These are phyloP conservation scores for Coemansia sp. DNA, from an alignment of 192 early-diverging fungal genomes.

Conservation along the genomic window DNA sequence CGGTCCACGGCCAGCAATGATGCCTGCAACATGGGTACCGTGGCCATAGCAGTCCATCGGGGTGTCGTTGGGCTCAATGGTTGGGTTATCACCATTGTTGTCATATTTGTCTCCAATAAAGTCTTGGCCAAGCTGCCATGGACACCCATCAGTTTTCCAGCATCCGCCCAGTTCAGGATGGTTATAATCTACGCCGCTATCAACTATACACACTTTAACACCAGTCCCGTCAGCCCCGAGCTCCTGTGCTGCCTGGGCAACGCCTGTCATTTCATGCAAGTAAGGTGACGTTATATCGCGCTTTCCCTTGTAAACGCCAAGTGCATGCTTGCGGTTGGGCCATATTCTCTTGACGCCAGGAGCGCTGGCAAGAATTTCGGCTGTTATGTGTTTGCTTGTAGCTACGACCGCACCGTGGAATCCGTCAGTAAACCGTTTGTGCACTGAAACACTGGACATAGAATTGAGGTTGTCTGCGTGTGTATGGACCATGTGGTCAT, in stretches of 20 bases:
- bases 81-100: conserved; percentile 16
- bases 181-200: conserved; percentile 53
- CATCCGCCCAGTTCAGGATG: conserved; percentile 52
- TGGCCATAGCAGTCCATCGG: conserved; percentile 65
- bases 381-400: conserved; percentile 2
- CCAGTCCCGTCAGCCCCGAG: conserved; percentile 63
- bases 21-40: conserved; percentile 67
- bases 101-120: conserved; percentile 59
- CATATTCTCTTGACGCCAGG: conserved; percentile 16
- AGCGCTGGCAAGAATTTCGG: not conserved
- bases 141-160: conserved; percentile 58
- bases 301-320: not conserved
- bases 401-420: conserved; percentile 22
- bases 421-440: conserved; percentile 7
- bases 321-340: conserved; percentile 12
- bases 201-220: conserved; percentile 47
- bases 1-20: conserved; percentile 66
- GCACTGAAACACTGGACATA: conserved; percentile 7
- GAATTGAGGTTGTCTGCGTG: not conserved
- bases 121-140: conserved; percentile 59
- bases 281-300: not conserved
- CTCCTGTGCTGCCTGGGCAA: conserved; percentile 50
- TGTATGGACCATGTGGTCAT: conserved; percentile 7
- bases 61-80: conserved; percentile 49
- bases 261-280: conserved; percentile 55